Base-by-base conservation (phyloP, 495 filamentous ascomycete genomes). In the Talaromyces trachyspermus region DNA sequence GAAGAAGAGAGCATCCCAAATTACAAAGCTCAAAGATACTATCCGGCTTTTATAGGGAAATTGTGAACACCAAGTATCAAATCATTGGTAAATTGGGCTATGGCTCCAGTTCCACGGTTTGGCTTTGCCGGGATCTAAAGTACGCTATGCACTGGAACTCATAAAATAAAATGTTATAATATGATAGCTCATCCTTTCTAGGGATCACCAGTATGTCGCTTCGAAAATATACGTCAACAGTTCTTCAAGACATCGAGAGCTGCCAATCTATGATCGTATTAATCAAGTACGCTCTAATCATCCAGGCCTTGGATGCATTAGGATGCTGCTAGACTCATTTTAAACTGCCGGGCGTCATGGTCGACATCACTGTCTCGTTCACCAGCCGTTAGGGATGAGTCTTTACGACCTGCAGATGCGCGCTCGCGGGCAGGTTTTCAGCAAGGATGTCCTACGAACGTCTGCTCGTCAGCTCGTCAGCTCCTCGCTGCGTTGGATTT, bases 71-170 rank as follows among this genome's bases (percentile, higher is more conserved):
- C 15, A 61, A 58, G 43, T 77, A 74, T 57, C 58, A 62, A 43
- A 51, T 74, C 40, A 39, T 72, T n/a, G 59, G 56, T 43, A 78
- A 77, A 56, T 56, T 76, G 27, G 69, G 74, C 4, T 73, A 68
- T 49, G 75, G 75, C 4, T 55, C 68, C 6, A 63, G 52, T 32
- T 74, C 74, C n/a, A 79, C 76, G 4, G 74, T 72, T 4, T 77
- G 73, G 74, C 61, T 78, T 12, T 65, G 63, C 39, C 64, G 62
- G n/a, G 73, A 77, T 54, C 53, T 77, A 30, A 48, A 50, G 63
- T 64, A 61, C 42, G 62, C 27, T 41, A 35, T 20, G 22, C 12
- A 19, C n/a, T n/a, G n/a, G n/a, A n/a, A n/a, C n/a, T 37, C 35
- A 19, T 9, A 37, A 37, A 5, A 42, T 32, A 20, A 15, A 32